Conservation (phyloP, 139 green algal genomes). For the Trebouxia sp. region DNA sequence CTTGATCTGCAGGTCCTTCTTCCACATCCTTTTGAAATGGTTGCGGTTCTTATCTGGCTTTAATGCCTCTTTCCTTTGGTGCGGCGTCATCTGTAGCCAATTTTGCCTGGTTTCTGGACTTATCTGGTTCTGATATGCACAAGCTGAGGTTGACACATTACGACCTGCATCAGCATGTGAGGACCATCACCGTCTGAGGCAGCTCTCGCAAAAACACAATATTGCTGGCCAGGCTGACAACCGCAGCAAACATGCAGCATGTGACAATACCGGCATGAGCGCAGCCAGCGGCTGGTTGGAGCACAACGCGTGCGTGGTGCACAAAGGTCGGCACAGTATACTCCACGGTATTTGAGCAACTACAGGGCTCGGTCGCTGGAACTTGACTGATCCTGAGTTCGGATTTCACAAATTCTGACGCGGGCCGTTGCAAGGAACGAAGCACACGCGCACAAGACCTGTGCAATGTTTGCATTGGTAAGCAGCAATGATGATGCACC, state of each 20-base stretch:
- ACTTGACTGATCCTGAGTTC: too few relatives aligned
- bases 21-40: slow-evolving; percentile 25
- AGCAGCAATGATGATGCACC: too few relatives aligned
- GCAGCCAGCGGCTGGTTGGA: not conserved
- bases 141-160: not conserved
- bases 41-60: slow-evolving; percentile 16
- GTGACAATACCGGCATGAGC: not conserved
- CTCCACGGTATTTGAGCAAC: too few relatives aligned
- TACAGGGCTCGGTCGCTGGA: too few relatives aligned
- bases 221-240: too few relatives aligned
- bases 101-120: not conserved
- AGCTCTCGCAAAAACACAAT: not conserved
- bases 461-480: too few relatives aligned
- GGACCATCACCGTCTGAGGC: not conserved
- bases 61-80: not conserved
- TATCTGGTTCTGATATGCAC: not conserved
- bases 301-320: too few relatives aligned
- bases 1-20: slow-evolving; percentile 20
- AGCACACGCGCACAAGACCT: too few relatives aligned
- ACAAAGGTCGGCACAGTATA: too few relatives aligned
- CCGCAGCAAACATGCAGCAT: not conserved
- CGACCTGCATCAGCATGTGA: not conserved
- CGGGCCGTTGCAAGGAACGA: too few relatives aligned
- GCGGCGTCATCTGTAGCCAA: not conserved
- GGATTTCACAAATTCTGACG: too few relatives aligned